Evolutionary conservation across 768 basidiomycete species (phyloP), one percentile per base, ranked within the genome.

Genomic region (Naganishia randhawae): DNA sequence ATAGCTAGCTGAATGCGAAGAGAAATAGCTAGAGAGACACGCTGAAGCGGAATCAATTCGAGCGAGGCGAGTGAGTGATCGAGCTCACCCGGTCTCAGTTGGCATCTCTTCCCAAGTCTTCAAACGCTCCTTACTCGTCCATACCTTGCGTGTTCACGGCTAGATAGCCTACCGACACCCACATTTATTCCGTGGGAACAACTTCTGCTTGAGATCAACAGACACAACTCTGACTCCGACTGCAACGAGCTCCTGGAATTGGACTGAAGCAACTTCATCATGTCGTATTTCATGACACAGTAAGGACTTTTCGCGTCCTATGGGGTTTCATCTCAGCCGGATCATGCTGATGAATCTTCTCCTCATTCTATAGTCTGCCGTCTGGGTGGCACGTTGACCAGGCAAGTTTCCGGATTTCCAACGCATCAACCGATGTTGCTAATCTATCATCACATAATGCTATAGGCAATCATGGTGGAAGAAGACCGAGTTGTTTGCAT

Each of bases 401-500:
- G 65, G 74, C 73, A 50, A 50, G 54, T 35, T 19, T 33, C 27
- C 50, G 19, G 8, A 16, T 50, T n/a, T 22, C 19, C 31, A 11
- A 55, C 9, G 8, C 33, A 33, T 13, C 29, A 6, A 53, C 32
- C n/a, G 19, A 48, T 17, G 45, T 48, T n/a, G 45, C 45, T 64
- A 27, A 9, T 63, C 22, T 22, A 19, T 50, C 37, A 8, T 35
- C 14, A 22, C 6, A 11, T 32, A 10, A 3, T 19, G 19, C 32
- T 17, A 25, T 66, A 97, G 78, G 92, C 96, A 9, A 98, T 99
- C 80, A 91, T 96, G 73, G 94, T 92, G 0, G 96, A 99, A 80
- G 96, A 99, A 79, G 92, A 96, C 75, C 85, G 96, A 50, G 86
- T 96, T 37, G 95, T 97, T 29, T 90, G 92, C 63, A 88, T 97